phyloP scores from a whole-genome alignment of 139 green algal genomes.

The Chlamydomonas sphaeroides region DNA sequence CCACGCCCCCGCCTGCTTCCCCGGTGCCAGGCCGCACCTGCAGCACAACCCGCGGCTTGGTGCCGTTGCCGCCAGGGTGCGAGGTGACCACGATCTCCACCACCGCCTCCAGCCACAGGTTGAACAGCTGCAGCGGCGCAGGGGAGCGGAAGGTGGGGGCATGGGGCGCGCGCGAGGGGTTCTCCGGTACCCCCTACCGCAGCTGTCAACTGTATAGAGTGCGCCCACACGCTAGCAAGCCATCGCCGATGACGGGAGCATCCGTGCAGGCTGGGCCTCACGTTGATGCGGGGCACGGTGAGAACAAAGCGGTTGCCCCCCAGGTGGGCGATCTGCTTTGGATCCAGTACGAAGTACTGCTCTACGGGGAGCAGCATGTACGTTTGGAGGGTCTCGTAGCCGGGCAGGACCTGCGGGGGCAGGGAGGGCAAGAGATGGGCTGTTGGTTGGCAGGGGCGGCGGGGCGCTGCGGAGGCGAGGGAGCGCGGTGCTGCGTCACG shows the following conservation, averaged over 20 bases:
- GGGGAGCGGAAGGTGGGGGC: neutral
- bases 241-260: too few species aligned
- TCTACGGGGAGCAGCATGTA: slow-evolving; percentile 69
- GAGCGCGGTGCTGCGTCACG: neutral
- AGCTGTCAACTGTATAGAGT: too few species aligned
- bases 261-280: too few species aligned
- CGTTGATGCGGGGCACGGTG: slow-evolving; percentile 62
- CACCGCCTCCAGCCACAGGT: slow-evolving; percentile 69
- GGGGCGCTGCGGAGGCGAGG: neutral
- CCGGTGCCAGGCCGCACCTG: neutral
- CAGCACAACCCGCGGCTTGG: neutral
- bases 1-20: too few species aligned
- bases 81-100: slow-evolving; percentile 56
- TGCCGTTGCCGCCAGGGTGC: neutral
- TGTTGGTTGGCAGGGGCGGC: neutral
- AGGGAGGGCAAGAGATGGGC: neutral
- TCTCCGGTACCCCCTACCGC: too few species aligned
- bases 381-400: slow-evolving; percentile 38
- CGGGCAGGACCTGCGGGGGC: slow-evolving; percentile 43
- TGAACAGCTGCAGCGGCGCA: slow-evolving; percentile 58
- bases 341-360: slow-evolving; percentile 77
- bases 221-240: too few species aligned
- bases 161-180: too few species aligned
- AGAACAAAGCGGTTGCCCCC: slow-evolving; percentile 64
- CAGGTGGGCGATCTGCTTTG: slow-evolving; percentile 62